Base-by-base conservation (phyloP, 345 rosid species). In the Syzygium grande region DNA sequence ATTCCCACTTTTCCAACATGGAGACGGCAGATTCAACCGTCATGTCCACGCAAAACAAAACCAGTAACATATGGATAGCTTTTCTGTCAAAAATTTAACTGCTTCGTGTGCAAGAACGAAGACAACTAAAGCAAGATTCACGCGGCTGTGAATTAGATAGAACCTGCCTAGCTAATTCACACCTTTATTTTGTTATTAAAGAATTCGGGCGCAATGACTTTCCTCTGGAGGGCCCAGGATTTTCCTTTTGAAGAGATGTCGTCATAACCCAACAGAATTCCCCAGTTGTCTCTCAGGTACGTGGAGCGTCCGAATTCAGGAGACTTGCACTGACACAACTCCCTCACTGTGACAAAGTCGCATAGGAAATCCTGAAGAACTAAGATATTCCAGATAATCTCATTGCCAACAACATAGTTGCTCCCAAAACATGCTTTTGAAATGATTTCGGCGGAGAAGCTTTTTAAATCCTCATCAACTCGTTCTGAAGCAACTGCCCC, bases 181-280 rank as follows among this genome's bases (percentile, higher is more conserved):
- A 58, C 90, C 91, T 91, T 91, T 61, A 91, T 59, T 58, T 85
- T 56, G 73, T 90, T 89, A 2, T 84, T 65, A 77, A 87, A 87
- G 85, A 91, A 91, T 59, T 90, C 89, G 0, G 93, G 93, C 14
- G 89, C 89, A 5, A 59, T 84, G 19, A 89, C 53, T 79, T 90
- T 91, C 78, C 92, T 86, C 85, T 89, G 92, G 77, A 87, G 89
- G 25, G 79, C 88, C 93, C 92, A 90, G 1, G 84, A 49, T 84
- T 34, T 52, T 17, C 86, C 46, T 19, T 84, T 84, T 13, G 54
- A 25, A 19, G 54, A 63, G 46, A 87, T 3, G 58, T 65, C 23
- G 38, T 84, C 84, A 14, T 61, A 29, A 30, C 86, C 89, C 16
- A 84, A 5, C 22, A 87, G 68, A 19, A 6, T 53, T 84, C 27